A percentile compares a stretch with the other conserved stretches of the same genome.
Conservation (phyloP, 169 alveolate genomes). For the Besnoitia besnoiti region DNA sequence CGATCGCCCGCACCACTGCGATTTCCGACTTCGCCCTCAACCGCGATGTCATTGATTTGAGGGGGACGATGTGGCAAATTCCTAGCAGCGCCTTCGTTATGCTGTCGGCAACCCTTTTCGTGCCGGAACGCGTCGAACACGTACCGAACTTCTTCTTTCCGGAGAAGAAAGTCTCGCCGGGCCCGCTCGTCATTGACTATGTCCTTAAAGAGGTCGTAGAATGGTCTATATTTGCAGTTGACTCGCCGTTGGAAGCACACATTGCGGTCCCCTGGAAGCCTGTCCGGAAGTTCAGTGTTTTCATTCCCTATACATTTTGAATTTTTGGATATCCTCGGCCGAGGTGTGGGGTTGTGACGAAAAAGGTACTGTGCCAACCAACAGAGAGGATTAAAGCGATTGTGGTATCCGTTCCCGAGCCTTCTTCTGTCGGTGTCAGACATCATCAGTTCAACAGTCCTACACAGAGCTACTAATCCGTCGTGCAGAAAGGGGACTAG, state of each 20-base stretch:
- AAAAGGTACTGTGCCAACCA: constrained; percentile 33
- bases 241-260: neutral
- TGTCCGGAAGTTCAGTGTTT: neutral
- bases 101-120: neutral
- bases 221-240: neutral
- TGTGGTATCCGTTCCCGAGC: neutral
- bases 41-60: too few species aligned
- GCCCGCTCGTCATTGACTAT: constrained; percentile 21
- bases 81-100: neutral
- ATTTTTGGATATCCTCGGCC: neutral
- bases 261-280: neutral
- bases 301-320: neutral
- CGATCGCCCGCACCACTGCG: neutral
- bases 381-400: constrained; percentile 2
- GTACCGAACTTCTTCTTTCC: constrained; percentile 18
- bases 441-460: neutral
- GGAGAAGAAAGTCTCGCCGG: constrained; percentile 38
- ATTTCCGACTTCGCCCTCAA: too few species aligned
- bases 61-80: too few species aligned
- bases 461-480: constrained; percentile 19
- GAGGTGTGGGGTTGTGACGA: neutral
- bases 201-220: constrained; percentile 12
- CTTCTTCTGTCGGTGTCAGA: neutral
- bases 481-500: constrained; percentile 33
- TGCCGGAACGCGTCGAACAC: constrained; percentile 35